Percentiles rank a stretch among this genome's conserved stretches.
phyloP scores from a whole-genome alignment of 768 basidiomycete species.

The Nidula microcarpa region DNA sequence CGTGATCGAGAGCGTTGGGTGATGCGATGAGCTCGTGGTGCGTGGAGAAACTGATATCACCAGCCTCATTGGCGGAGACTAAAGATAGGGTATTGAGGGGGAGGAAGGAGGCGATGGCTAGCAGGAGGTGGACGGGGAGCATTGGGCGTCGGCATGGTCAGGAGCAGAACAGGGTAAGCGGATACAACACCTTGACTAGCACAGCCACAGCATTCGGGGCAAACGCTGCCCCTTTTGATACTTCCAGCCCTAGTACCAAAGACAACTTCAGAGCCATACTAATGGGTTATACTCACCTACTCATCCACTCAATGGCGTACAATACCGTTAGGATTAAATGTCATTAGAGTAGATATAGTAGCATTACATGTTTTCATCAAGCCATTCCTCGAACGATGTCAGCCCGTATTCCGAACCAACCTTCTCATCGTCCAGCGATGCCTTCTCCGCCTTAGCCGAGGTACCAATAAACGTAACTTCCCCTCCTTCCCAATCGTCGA shows the following conservation, averaged over 20 bases:
- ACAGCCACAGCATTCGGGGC: no score
- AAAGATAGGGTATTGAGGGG: background rate
- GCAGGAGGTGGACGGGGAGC: background rate
- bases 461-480: conserved; percentile 68
- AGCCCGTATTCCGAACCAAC: conserved; percentile 30
- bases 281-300: no score
- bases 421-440: conserved; percentile 32
- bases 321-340: background rate
- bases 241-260: no score
- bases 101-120: no score
- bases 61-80: background rate
- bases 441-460: conserved; percentile 31
- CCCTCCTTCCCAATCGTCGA: conserved; percentile 83
- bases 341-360: no score
- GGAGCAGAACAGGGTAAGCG: no score
- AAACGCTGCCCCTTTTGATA: no score
- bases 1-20: background rate
- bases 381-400: conserved; percentile 40
- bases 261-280: no score
- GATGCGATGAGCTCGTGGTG: background rate
- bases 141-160: no score
- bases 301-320: no score
- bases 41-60: background rate
- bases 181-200: no score
- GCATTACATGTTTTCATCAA: conserved; percentile 42